Evolutionary conservation across 2,329 filamentous ascomycete genomes (phyloP), one percentile per base, ranked within the genome.

Genomic region (Ambrosiella xylebori): DNA sequence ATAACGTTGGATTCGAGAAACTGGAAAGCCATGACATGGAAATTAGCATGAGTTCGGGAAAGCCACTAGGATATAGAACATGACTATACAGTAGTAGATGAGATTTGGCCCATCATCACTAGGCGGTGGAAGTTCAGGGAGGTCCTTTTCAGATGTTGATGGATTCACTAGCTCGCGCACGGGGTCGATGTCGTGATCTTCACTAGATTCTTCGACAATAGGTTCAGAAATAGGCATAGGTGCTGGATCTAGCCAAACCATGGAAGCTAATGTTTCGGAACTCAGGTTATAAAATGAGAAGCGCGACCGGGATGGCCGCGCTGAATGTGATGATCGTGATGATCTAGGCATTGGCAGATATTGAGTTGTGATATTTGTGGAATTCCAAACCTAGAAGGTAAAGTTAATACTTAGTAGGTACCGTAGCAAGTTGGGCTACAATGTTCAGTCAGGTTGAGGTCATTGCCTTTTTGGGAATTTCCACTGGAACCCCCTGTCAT

Each of bases 201-300:
- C 76, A 52, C 69, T 64, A 53, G 70, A 67, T 13, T 66, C 76
- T 60, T 70, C 68, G 15, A 67, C 76, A 57, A 83, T 65, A 1
- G 72, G 69, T 41, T 70, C 70, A 35, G 78, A 85, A 49, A 95
- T 87, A 0, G 89, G 90, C 19, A 95, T 87, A 0, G 89, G 90
- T 17, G 82, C 82, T 2, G 90, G 90, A 57, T 95, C 89, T 61
- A 96, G 74, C 66, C 91, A 81, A 56, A 84, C 77, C 59, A 95
- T 77, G 47, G 84, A 84, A 59, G 59, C 59, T 37, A 60, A 35
- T 8, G 59, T 57, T 27, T 60, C 59, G 12, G 56, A 55, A 7
- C 55, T 57, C 11, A 60, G n/a, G 50, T 58, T 60, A 27, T 60
- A 60, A 17, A 60, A 60, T 2, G 58, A 60, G 11, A 60, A 60